A percentile compares a stretch with the other conserved stretches of the same genome.
These are phyloP conservation scores for Eucalyptus globulus DNA, from an alignment of 345 rosid species.

Conservation along the genomic window DNA sequence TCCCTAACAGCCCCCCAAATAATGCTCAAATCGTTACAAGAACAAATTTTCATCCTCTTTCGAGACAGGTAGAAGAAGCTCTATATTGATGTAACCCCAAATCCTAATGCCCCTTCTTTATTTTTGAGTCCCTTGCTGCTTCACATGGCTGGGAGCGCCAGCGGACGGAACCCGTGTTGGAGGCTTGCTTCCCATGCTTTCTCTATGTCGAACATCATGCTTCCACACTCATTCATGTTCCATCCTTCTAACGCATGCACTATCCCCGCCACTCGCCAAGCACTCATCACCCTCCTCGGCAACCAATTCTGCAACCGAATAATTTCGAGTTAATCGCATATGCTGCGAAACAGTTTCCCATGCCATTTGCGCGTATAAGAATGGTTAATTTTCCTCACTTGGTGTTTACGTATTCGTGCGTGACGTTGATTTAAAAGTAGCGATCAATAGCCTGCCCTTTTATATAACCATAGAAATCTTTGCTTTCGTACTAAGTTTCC, in stretches of 20 bases:
- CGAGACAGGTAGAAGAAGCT: background rate
- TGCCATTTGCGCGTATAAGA: background rate
- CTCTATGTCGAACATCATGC: conserved; percentile 3
- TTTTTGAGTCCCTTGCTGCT: background rate
- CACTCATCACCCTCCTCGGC: conserved; percentile 44
- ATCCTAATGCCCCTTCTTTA: background rate
- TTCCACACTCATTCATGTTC: conserved; percentile 34
- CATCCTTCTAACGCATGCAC: conserved; percentile 46
- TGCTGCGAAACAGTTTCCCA: background rate
- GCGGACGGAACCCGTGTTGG: conserved; percentile 40
- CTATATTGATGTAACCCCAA: background rate
- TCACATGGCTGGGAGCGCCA: background rate
- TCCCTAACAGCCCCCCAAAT: background rate
- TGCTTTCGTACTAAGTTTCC: background rate
- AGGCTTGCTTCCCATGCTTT: conserved; percentile 39
- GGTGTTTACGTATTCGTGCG: background rate
- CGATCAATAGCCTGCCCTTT: background rate
- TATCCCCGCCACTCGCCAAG: conserved; percentile 43
- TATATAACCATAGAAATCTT: background rate
- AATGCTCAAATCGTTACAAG: background rate
- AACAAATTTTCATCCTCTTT: too few species aligned
- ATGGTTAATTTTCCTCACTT: background rate
- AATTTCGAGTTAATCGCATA: background rate
- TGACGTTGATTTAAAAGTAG: background rate
- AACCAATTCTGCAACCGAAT: conserved; percentile 37